Percentiles rank a stretch among this genome's conserved stretches.
Conservation (phyloP, 441 rosid species). For the Hura crepitans region DNA sequence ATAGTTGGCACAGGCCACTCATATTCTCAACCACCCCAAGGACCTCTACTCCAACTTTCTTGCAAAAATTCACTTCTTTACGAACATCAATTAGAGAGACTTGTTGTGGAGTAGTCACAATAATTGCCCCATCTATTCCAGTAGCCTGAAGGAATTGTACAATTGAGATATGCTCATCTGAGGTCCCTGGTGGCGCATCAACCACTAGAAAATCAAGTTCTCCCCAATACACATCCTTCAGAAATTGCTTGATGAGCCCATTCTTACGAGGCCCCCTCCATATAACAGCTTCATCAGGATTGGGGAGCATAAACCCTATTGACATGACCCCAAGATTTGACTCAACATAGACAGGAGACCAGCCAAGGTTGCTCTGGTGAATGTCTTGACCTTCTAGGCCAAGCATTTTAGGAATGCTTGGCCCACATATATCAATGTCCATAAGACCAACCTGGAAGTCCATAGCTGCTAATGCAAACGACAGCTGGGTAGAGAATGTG, state of each 20-base stretch:
- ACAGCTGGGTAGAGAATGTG: constrained; percentile 89
- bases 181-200: constrained; percentile 95
- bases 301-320: constrained; percentile 90
- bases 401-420: constrained; percentile 97
- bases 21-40: constrained; percentile 96
- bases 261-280: constrained; percentile 99
- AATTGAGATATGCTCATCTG: constrained; percentile 88
- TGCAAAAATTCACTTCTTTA: constrained; percentile 90
- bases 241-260: constrained; percentile 83
- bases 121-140: constrained; percentile 86
- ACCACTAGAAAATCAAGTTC: constrained; percentile 86
- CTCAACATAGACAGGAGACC: constrained; percentile 95
- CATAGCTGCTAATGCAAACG: constrained; percentile 78
- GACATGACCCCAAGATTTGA: constrained; percentile 98
- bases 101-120: constrained; percentile 89
- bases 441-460: constrained; percentile 85
- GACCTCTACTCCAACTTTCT: constrained; percentile 80
- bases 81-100: constrained; percentile 88
- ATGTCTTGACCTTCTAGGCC: constrained; percentile 91
- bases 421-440: constrained; percentile 90
- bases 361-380: constrained; percentile 94
- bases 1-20: constrained; percentile 81
- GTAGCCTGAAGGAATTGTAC: constrained; percentile 81
- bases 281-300: constrained; percentile 90
- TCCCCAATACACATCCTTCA: constrained; percentile 91